Evolutionary conservation across 495 filamentous ascomycete genomes (phyloP).

Genomic region (Daldinia bambusicola): DNA sequence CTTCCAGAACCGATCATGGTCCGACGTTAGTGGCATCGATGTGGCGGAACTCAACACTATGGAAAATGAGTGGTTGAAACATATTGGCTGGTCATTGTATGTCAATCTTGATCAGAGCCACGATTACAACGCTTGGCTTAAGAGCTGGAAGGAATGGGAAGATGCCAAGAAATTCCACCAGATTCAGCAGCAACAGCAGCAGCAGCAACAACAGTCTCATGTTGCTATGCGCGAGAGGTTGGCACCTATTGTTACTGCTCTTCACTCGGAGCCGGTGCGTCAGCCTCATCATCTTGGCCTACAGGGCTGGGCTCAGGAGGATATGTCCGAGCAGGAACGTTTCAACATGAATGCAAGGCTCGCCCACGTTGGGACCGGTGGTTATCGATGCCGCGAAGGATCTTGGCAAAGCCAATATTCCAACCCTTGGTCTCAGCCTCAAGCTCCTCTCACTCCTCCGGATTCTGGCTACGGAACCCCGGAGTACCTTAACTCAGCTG

Average conservation of each 20-base stretch:
- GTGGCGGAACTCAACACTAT: conserved; percentile 88
- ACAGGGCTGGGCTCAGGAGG: conserved; percentile 64
- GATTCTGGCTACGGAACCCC: conserved; percentile 64
- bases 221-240: conserved; percentile 58
- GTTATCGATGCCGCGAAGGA: conserved; percentile 63
- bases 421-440: conserved; percentile 48
- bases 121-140: conserved; percentile 83
- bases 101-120: conserved; percentile 83
- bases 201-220: conserved; percentile 39
- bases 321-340: conserved; percentile 62
- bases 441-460: conserved; percentile 59
- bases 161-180: conserved; percentile 67
- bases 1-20: conserved; percentile 99
- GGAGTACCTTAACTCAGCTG: conserved; percentile 59
- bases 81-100: conserved; percentile 88
- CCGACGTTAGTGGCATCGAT: conserved; percentile 93
- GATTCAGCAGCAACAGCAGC: conserved; percentile 48
- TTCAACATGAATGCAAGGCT: conserved; percentile 56
- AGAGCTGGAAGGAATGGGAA: conserved; percentile 85
- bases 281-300: conserved; percentile 51
- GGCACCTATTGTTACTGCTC: conserved; percentile 69
- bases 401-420: conserved; percentile 51
- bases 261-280: conserved; percentile 70
- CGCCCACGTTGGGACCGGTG: conserved; percentile 53
- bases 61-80: conserved; percentile 90